These are phyloP conservation scores for Podaxis sp. DNA, from an alignment of 768 basidiomycete species.

Conservation along the genomic window DNA sequence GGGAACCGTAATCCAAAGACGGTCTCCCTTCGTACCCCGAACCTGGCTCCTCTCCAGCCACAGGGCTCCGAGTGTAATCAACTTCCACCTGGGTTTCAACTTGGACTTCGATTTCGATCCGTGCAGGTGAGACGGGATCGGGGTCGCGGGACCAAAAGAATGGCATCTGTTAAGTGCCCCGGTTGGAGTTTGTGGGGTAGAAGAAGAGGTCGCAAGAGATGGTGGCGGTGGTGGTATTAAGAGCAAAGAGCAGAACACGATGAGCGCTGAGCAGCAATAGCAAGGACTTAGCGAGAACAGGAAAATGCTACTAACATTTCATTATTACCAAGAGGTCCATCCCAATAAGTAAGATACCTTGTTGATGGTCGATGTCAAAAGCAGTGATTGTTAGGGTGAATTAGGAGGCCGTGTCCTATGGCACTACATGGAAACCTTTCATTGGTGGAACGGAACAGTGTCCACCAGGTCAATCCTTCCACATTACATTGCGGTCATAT, in stretches of 20 bases:
- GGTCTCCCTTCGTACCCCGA: neutral
- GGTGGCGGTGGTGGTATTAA: neutral
- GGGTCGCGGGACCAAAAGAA: neutral
- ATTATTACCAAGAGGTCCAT: neutral
- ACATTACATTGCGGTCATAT: neutral
- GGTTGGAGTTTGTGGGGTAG: neutral
- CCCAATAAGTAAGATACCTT: neutral
- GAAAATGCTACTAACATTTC: neutral
- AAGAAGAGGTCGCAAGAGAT: neutral
- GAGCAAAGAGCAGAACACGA: neutral
- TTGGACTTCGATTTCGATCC: conserved; percentile 24
- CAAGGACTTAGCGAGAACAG: neutral
- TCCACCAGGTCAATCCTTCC: neutral
- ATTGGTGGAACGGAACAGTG: neutral
- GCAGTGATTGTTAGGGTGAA: neutral
- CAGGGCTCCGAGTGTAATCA: conserved; percentile 12
- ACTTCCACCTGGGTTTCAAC: conserved; percentile 29
- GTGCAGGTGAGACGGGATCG: neutral
- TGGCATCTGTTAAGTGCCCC: neutral
- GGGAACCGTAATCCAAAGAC: conserved; percentile 24
- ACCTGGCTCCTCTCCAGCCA: neutral
- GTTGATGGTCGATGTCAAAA: conserved; percentile 1
- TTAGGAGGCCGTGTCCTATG: neutral
- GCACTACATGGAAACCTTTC: neutral
- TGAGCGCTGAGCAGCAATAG: neutral